Evolutionary conservation across 768 basidiomycete species (phyloP).

Genomic region (Podaxis mareebaensis): DNA sequence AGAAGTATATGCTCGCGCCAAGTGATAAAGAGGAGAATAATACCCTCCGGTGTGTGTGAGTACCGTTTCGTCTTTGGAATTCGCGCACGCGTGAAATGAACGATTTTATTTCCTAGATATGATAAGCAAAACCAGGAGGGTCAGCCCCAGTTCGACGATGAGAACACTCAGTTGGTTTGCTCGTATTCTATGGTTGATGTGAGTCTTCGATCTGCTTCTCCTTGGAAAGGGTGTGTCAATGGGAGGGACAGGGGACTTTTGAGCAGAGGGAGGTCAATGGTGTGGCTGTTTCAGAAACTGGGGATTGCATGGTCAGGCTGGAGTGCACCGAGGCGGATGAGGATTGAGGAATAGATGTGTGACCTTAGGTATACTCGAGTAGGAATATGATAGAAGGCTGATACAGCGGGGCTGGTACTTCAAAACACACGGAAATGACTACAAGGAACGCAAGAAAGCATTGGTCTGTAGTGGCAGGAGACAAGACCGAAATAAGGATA

Average conservation of each 20-base stretch:
- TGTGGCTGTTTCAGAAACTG: background rate
- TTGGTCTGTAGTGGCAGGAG: background rate
- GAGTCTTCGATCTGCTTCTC: background rate
- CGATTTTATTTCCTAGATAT: background rate
- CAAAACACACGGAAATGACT: too few species aligned
- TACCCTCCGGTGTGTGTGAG: background rate
- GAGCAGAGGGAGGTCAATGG: constrained; percentile 1
- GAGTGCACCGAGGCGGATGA: background rate
- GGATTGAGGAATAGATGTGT: background rate
- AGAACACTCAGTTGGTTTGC: background rate
- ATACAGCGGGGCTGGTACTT: too few species aligned
- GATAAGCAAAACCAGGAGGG: background rate
- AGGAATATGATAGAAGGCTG: too few species aligned
- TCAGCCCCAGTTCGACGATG: background rate
- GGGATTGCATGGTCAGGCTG: background rate
- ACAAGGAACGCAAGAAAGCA: background rate
- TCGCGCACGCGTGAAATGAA: too few species aligned
- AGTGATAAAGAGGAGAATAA: background rate
- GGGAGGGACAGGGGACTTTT: constrained; percentile 3
- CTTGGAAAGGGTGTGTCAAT: background rate
- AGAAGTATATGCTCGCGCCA: background rate
- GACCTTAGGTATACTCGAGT: background rate
- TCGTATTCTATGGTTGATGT: constrained; percentile 3
- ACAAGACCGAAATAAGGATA: background rate
- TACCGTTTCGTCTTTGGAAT: background rate